Percentiles rank a stretch among this genome's conserved stretches.
These are phyloP conservation scores for Phoma sp. DNA, from an alignment of 2,329 filamentous ascomycete genomes.

Conservation along the genomic window DNA sequence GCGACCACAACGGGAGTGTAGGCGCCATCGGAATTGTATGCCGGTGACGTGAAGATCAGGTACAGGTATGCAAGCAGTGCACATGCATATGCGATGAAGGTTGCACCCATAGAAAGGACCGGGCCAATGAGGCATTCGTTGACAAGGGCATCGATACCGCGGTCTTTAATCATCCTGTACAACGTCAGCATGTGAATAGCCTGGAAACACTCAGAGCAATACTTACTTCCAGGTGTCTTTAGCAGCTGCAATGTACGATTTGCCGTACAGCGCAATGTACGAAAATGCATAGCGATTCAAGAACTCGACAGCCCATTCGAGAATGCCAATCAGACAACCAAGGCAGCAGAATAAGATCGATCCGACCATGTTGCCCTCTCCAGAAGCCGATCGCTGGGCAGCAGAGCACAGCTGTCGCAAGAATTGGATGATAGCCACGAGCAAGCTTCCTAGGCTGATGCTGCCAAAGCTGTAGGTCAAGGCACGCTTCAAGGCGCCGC, in stretches of 20 bases:
- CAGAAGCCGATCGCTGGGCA: constrained; percentile 71
- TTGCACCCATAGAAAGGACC: constrained; percentile 74
- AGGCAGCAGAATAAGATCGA: constrained; percentile 75
- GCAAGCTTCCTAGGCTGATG: constrained; percentile 82
- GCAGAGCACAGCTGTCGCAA: constrained; percentile 82
- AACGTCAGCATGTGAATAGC: constrained; percentile 20
- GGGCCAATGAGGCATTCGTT: constrained; percentile 80
- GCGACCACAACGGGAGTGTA: constrained; percentile 83
- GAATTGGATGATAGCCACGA: constrained; percentile 88
- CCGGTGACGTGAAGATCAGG: constrained; percentile 78
- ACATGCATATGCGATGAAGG: constrained; percentile 84
- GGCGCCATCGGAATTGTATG: constrained; percentile 72
- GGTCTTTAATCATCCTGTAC: constrained; percentile 80
- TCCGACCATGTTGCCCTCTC: constrained; percentile 73
- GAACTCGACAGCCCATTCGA: constrained; percentile 88
- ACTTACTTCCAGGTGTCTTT: constrained; percentile 82
- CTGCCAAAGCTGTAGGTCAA: constrained; percentile 93
- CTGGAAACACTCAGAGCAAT: neutral
- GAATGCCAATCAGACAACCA: constrained; percentile 75
- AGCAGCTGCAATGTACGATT: constrained; percentile 82
- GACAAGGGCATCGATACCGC: constrained; percentile 87
- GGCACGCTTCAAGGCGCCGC: constrained; percentile 81
- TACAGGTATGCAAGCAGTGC: constrained; percentile 88
- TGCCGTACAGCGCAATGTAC: constrained; percentile 92
- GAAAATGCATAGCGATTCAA: constrained; percentile 93